Percentiles rank a stretch among this genome's conserved stretches.
These are phyloP conservation scores for Pichia sp. DNA, from an alignment of 1,139 yeast species.

Conservation along the genomic window DNA sequence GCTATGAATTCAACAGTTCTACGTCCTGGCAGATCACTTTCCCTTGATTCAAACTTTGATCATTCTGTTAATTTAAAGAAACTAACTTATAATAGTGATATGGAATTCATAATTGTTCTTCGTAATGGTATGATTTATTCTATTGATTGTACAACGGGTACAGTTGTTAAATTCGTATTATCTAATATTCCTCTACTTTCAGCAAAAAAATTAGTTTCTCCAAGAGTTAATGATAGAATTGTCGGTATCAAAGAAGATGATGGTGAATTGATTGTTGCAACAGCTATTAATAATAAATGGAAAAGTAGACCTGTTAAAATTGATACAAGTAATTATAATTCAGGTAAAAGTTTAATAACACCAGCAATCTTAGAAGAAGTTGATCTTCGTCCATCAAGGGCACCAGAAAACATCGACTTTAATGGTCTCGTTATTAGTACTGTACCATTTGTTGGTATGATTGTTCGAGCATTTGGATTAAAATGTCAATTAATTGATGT, in stretches of 20 bases:
- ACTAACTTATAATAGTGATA: constrained; percentile 20
- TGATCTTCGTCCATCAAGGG: constrained; percentile 5
- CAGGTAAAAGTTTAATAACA: constrained; percentile 29
- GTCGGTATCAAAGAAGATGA: constrained; percentile 47
- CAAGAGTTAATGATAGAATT: constrained; percentile 67
- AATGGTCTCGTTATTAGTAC: constrained; percentile 33
- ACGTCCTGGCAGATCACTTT: constrained; percentile 19
- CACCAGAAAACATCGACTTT: constrained; percentile 7
- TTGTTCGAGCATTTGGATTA: constrained; percentile 47
- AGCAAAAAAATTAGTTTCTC: constrained; percentile 54
- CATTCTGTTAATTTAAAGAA: constrained; percentile 20
- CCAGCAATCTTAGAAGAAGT: constrained; percentile 29
- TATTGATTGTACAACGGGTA: constrained; percentile 44
- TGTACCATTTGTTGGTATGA: constrained; percentile 65
- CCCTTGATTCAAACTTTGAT: constrained; percentile 28
- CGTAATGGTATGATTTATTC: constrained; percentile 41
- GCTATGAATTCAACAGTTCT: not conserved
- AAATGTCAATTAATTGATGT: constrained; percentile 66
- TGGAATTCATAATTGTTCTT: constrained; percentile 35
- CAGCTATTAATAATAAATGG: constrained; percentile 63
- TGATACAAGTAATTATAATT: constrained; percentile 41
- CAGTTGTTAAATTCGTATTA: constrained; percentile 23
- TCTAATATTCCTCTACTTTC: constrained; percentile 33
- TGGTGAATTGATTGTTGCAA: constrained; percentile 52
- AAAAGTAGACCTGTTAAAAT: constrained; percentile 44